These are phyloP conservation scores for Globisporangium perplexum DNA, from an alignment of 352 stramenopile species.

Conservation along the genomic window DNA sequence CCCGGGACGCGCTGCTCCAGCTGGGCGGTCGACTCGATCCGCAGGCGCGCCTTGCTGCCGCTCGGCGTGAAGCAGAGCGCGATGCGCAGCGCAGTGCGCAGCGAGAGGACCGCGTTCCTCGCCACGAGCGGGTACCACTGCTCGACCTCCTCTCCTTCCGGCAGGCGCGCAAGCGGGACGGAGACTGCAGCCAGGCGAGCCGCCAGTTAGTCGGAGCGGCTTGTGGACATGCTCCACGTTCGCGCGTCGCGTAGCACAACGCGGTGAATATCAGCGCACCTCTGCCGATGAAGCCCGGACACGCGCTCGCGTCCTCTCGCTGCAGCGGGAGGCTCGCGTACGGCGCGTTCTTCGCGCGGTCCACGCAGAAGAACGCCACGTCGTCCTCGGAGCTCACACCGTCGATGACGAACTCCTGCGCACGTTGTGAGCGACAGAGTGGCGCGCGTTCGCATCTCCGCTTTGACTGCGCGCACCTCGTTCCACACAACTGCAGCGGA, in stretches of 20 bases:
- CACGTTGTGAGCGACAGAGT: not conserved
- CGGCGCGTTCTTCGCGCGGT: constrained; percentile 49
- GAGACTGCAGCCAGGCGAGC: constrained; percentile 22
- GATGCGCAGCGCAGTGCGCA: constrained; percentile 63
- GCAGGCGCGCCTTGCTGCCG: constrained; percentile 16
- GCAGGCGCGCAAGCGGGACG: constrained; percentile 57
- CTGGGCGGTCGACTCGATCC: constrained; percentile 16
- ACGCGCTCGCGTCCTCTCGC: constrained; percentile 33
- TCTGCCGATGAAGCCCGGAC: constrained; percentile 71
- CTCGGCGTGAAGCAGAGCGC: constrained; percentile 63
- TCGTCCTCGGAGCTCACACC: constrained; percentile 55
- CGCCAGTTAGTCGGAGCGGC: not conserved
- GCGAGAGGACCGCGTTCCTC: constrained; percentile 35
- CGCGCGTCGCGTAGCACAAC: not conserved
- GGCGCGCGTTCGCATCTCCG: not conserved
- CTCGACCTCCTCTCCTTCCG: constrained; percentile 75
- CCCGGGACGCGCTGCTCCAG: constrained; percentile 14
- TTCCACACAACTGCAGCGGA: constrained; percentile 42
- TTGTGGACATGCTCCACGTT: not conserved
- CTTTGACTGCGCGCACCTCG: constrained; percentile 26
- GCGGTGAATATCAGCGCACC: constrained; percentile 15
- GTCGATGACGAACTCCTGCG: constrained; percentile 70
- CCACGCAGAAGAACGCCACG: constrained; percentile 62
- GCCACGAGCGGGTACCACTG: constrained; percentile 77
- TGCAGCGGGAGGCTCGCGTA: constrained; percentile 35